Percentiles rank a stretch among this genome's conserved stretches.
These are phyloP conservation scores for Nitzschia inconspicua DNA, from an alignment of 108 stramenopile species.

Conservation along the genomic window DNA sequence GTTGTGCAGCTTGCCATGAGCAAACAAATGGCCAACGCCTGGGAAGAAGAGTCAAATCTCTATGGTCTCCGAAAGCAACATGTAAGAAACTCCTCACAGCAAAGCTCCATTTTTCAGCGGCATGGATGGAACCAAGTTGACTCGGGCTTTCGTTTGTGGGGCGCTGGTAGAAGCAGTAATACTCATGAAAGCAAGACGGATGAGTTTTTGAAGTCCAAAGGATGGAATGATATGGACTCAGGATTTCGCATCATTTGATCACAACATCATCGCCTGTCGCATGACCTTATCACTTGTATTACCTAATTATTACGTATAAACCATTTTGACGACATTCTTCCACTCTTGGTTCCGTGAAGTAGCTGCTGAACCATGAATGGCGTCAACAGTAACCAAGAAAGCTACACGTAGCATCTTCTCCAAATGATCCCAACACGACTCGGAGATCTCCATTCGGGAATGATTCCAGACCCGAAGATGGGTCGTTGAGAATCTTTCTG, in stretches of 20 bases:
- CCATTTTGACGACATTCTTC: too few relatives aligned
- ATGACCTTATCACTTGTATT: too few relatives aligned
- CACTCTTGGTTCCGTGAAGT: too few relatives aligned
- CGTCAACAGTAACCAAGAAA: too few relatives aligned
- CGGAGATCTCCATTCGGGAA: too few relatives aligned
- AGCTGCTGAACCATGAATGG: too few relatives aligned
- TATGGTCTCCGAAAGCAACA: constrained; percentile 11
- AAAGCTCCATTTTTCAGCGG: constrained; percentile 58
- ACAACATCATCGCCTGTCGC: neutral
- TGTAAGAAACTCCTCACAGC: neutral
- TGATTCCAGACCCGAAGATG: too few relatives aligned
- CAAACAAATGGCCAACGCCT: constrained; percentile 34
- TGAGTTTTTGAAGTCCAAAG: constrained; percentile 68
- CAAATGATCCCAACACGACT: too few relatives aligned
- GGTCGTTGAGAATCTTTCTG: too few relatives aligned
- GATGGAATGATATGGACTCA: constrained; percentile 82
- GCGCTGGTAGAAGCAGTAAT: constrained; percentile 13
- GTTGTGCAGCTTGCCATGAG: constrained; percentile 47
- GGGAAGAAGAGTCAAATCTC: constrained; percentile 40
- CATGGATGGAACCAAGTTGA: constrained; percentile 86
- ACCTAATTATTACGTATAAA: too few relatives aligned
- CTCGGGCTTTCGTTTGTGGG: constrained; percentile 80
- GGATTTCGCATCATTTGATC: constrained; percentile 63
- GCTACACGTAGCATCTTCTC: too few relatives aligned
- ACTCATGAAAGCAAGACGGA: neutral